Evolutionary conservation across 2,329 filamentous ascomycete genomes (phyloP), one percentile per base, ranked within the genome.

Genomic region (Leptographium flavum): DNA sequence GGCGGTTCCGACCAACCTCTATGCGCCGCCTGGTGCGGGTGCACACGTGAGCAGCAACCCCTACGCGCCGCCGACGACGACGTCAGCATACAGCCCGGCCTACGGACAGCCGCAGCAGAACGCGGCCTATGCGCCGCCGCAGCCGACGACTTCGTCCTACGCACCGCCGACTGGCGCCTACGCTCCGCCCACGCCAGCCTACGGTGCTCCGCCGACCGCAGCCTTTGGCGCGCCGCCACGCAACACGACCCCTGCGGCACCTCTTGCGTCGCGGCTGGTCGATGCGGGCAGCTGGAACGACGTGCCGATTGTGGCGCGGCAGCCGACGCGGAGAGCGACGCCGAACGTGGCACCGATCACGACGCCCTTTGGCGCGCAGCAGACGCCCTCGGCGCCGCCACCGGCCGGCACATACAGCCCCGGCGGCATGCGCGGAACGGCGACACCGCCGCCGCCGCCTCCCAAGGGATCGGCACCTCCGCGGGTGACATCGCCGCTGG

Each of bases 271-370:
- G 10, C 79, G 77, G 56, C 69, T 47, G 78, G 17, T 36, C 57
- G 81, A 83, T 51, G 80, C 81, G 51, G 76, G 81, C 25, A 83
- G 84, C 54, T 98, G 92, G 92, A 98, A 98, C 55, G 92, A 98
- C 61, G 82, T 93, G 43, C 92, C 92, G 1, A 74, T 94, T 56
- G 83, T 96, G 39, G 72, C 76, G 39, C 86, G 90, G 66, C 67
- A 74, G 45, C 72, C 82, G 14, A 73, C 81, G 21, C 79, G 88
- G 53, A 77, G 81, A 58, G 71, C 72, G 39, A 95, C 90, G 1
- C 87, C 88, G 3, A 78, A 71, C 45, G 68, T 77, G 19, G 74
- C 78, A 43, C 69, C 82, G 3, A 77, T 87, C 42, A 76, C 71
- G n/a, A 77, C 83, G 17, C 85, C 87, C 9, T 94, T 92, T 67